Base-by-base conservation (phyloP, 257 asterid genomes). In the Coffea eugenioides region DNA sequence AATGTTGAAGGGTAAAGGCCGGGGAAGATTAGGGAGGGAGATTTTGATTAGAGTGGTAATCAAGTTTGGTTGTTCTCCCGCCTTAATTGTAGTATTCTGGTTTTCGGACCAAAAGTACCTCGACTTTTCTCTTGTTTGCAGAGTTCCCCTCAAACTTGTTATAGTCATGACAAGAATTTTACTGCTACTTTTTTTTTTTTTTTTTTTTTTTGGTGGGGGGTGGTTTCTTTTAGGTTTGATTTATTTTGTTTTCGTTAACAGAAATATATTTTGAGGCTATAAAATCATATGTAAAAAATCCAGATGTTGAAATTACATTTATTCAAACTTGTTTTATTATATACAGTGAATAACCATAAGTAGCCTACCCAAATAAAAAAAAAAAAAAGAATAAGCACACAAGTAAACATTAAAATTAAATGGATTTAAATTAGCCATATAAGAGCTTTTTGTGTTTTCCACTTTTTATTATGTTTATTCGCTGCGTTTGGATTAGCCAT, bases 11-110 rank as follows among this genome's bases (percentile, higher is more conserved):
- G 15, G 73, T 31, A 56, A 25, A 31, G 27, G 34, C 5, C 5
- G 43, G 43, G 54, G 10, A 20, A 7, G 45, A 82, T 82, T 79
- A 79, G 71, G 70, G 70, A 48, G 83, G n/a, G 65, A 48, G 73
- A 70, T 69, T 82, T 59, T 81, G 80, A 77, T 83, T 51, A 61
- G 34, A 14, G 27, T 27, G 3, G 36, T 69, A 81, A 69, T 76
- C 80, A 8, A 12, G n/a, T 3, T 76, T 76, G 43, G 51, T 69
- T 71, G 34, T 67, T 67, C 82, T 84, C 92, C 92, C 92, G 92
- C 96, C 92, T 86, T 91, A 88, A 90, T 80, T 75, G 67, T 65
- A 51, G 34, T 31, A 27, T 52, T 83, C 77, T 82, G 69, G 79
- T 45, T 68, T 65, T 59, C 0, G 41, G 34, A 25, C 34, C 64